Conservation (phyloP, 73 alveolate genomes). For the Uronychia setigera region DNA sequence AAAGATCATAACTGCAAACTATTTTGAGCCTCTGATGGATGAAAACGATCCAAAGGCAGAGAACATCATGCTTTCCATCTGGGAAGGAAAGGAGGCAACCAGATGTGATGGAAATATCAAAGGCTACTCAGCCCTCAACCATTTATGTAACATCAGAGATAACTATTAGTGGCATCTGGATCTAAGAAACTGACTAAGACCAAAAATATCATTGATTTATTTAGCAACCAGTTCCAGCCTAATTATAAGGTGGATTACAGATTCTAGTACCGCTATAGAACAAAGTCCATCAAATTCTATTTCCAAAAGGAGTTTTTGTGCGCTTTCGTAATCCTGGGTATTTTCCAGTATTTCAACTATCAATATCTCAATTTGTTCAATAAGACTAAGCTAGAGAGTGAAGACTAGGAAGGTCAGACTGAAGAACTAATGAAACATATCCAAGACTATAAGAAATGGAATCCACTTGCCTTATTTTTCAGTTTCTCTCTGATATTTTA, state of each 20-base stretch:
- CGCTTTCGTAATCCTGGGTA: conserved; percentile 46
- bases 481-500: conserved; percentile 19
- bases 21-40: conserved; percentile 68
- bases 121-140: conserved; percentile 52
- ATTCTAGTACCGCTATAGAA: conserved; percentile 58
- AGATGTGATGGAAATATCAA: conserved; percentile 63
- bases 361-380: conserved; percentile 39
- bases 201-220: neutral
- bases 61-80: conserved; percentile 51
- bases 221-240: conserved; percentile 54
- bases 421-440: conserved; percentile 10
- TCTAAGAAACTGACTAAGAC: neutral
- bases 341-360: conserved; percentile 61
- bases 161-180: neutral
- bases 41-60: conserved; percentile 70
- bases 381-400: conserved; percentile 22
- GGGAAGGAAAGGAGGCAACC: conserved; percentile 62
- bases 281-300: conserved; percentile 46
- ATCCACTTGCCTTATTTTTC: conserved; percentile 30
- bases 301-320: conserved; percentile 60
- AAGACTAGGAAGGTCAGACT: conserved; percentile 5
- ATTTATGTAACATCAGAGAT: conserved; percentile 35
- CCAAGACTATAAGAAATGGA: conserved; percentile 45
- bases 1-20: conserved; percentile 48
- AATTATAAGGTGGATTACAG: conserved; percentile 55